Base-by-base conservation (phyloP, 208 protist species). In the Wallacemonas sp. region DNA sequence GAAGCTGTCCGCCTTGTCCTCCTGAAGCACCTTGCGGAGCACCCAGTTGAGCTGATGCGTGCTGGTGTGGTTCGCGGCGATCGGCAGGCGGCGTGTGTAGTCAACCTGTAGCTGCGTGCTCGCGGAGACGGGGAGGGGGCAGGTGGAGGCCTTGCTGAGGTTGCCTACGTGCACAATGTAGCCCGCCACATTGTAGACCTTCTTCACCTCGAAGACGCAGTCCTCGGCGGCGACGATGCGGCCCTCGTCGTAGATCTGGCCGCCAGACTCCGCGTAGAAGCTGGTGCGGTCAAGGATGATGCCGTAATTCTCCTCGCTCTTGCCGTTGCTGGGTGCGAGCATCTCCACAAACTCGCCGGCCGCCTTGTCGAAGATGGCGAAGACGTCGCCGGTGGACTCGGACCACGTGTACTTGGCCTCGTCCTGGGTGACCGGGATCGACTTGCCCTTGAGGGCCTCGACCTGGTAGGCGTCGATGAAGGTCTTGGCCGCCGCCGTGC, bases 21-120 rank as follows among this genome's bases (percentile, higher is more conserved):
- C 90, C 74, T 95, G 76, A 0, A 98, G 86, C 26, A 97, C 92
- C 39, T 86, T 72, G 45, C 92, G 80, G 33, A 99, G 90, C 25
- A 97, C 97, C 82, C 85, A 98, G 82, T 99, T 99, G 36, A 99
- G 84, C 64, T 99, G 61, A 71, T 99, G 98, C 26, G 98, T 99
- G 1, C 90, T 73, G 23, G 98, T 99, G 91, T 99, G 98, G 80
- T 99, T 99, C n/a, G 87, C 67, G 42, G 93, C 90, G 49, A 96
- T 86, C 48, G 72, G 46, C 20, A 74, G 44, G 61, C 97, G 85
- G 48, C 93, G 75, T 18, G 73, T 79, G 67, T 96, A 98, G 77
- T 99, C 92, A 22, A 99, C 91, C 32, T 92, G 72, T 42, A 93
- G 77, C 41, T 83, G 75, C 66, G 95, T 81, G 31, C 57, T 45